Base-by-base conservation (phyloP, 2,329 filamentous ascomycete genomes). In the Penicillium italicum region DNA sequence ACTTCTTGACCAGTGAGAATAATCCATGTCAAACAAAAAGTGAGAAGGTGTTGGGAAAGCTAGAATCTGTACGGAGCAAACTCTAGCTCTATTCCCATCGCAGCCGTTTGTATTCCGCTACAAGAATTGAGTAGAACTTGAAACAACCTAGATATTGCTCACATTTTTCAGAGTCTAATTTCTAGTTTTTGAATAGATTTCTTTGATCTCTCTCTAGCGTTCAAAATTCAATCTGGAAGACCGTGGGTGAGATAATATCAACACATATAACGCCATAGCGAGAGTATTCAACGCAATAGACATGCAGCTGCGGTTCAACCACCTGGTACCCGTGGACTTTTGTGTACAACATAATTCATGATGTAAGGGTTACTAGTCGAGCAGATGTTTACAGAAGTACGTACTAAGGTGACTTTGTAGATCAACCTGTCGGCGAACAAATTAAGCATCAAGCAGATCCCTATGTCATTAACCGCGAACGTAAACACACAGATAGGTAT, bases 381-480 rank as follows among this genome's bases (percentile, higher is more conserved):
- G 3, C 8, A 50, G 16, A 38, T 22, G 14, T 24, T 5, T n/a
- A n/a, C 24, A 3, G 5, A 24, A 24, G 24, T 24, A 33, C 11
- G 18, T 18, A 42, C 28, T 20, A 42, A 24, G 9, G 16, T 16
- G 28, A 18, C 37, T 26, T 33, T n/a, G 26, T n/a, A 41, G 28
- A 33, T 43, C 31, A 36, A 44, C 1, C 3, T 24, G 46, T 53
- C 47, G 53, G 53, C 33, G 45, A 55, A 40, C 47, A 18, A 28
- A 5, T 50, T 26, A 16, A 34, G 38, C 16, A 28, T 16, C 11
- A 20, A 26, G 42, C 8, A 52, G 33, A 52, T 43, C 22, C 37
- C 37, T 28, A 24, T 41, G 24, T 50, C 36, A 28, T 20, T 6
- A n/a, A n/a, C 37, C 6, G 9, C 22, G 9, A 14, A 40, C 36